Base-by-base conservation (phyloP, 148 eudicot species). In the Nepenthes mirabilis region DNA sequence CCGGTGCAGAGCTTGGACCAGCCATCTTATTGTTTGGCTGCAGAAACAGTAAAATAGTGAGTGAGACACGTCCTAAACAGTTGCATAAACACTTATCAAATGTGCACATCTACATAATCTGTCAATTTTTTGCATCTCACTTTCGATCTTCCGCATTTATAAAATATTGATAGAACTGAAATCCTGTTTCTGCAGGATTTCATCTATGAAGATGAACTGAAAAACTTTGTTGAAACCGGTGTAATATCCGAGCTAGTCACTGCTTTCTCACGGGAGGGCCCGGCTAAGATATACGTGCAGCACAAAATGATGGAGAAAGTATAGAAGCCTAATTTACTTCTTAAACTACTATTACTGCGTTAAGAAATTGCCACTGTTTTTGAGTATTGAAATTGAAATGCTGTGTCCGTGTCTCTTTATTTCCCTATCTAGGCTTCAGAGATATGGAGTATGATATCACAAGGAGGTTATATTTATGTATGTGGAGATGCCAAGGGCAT, bases 401-500 rank as follows among this genome's bases (percentile, higher is more conserved):
- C 32, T 55, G 23, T 23, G 23, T 23, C 23, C 23, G 23, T 23
- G 35, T 55, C 9, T 33, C 36, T 10, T 34, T 55, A 10, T 36
- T 54, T 13, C 48, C 14, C 11, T 1, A 34, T 55, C 7, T 33
- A 78, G 83, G 87, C 83, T 32, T 61, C 79, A 1, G 81, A 80
- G 61, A 37, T 80, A 12, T 84, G 91, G 99, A 78, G 71, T 56
- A 59, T 84, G 77, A 74, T 93, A 34, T 89, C 89, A 5, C 76
- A 84, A 70, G 96, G 91, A 63, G 99, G 78, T 14, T 86, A 86
- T 60, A 5, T 93, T 1, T 93, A 93, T 56, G 99, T 93, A 1
- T 93, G 99, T 64, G 99, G 99, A 60, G 97, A 93, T 65, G 99
- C 99, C 60, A 88, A 93, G 76, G 95, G 99, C 82, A 93, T 93